These are phyloP conservation scores for Xylaria sp. DNA, from an alignment of 2,329 filamentous ascomycete species.

Conservation along the genomic window DNA sequence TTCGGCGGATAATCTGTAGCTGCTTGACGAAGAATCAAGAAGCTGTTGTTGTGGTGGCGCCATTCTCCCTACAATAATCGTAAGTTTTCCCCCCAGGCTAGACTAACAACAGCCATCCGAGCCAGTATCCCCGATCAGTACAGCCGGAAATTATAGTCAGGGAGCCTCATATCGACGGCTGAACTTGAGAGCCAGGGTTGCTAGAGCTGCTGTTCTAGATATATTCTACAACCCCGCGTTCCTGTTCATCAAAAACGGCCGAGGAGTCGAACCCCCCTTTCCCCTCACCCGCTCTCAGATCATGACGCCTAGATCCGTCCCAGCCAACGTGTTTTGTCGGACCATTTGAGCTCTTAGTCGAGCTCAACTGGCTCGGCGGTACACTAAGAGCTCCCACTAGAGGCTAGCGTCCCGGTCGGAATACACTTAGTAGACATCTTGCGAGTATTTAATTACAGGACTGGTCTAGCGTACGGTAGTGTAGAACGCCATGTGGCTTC, in stretches of 20 bases:
- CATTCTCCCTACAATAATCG: not conserved
- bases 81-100: not conserved
- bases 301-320: not conserved
- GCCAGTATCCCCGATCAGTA: not conserved
- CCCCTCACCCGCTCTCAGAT: not conserved
- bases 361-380: conserved; percentile 1
- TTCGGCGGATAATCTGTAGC: not conserved
- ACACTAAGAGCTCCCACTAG: not conserved
- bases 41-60: not conserved
- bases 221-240: not conserved
- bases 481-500: conserved; percentile 22
- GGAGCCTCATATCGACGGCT: not conserved
- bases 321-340: not conserved
- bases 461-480: not conserved
- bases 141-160: not conserved
- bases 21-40: not conserved
- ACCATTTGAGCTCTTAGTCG: not conserved
- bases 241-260: not conserved
- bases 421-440: not conserved
- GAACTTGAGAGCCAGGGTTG: not conserved
- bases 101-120: conserved; percentile 14
- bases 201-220: conserved; percentile 3
- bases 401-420: not conserved
- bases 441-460: not conserved
- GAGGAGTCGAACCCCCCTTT: conserved; percentile 4